These are phyloP conservation scores for Erythrobasidium yunnanense DNA, from an alignment of 768 basidiomycete species.

Conservation along the genomic window DNA sequence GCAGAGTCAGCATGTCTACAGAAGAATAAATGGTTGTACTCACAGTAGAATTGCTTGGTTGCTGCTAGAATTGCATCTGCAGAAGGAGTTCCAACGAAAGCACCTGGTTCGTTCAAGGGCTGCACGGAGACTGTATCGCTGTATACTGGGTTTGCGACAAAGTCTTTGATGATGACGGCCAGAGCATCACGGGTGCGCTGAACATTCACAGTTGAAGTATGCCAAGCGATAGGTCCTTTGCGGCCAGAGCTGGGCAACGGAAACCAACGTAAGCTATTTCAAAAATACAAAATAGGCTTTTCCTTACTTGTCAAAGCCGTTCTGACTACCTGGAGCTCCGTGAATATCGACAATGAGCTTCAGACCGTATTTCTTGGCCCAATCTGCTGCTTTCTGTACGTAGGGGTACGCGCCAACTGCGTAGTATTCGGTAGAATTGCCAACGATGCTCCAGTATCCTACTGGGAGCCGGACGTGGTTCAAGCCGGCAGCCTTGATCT, in stretches of 20 bases:
- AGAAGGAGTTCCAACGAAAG: conserved; percentile 18
- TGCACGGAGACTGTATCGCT: conserved; percentile 21
- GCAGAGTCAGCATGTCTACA: no score
- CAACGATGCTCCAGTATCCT: conserved; percentile 1
- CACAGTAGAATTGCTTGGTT: conserved; percentile 17
- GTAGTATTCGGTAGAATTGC: conserved; percentile 12
- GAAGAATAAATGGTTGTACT: no score
- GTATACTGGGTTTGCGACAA: conserved; percentile 3
- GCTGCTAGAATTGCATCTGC: conserved; percentile 23
- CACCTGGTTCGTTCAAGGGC: conserved; percentile 28
- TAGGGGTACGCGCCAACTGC: conserved; percentile 23
- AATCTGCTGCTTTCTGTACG: conserved; percentile 25
- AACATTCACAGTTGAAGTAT: conserved; percentile 9
- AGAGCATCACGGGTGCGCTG: conserved; percentile 21
- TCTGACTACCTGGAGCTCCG: conserved; percentile 29
- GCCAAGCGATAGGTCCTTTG: conserved; percentile 16
- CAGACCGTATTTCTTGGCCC: conserved; percentile 27
- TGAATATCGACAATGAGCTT: conserved; percentile 31
- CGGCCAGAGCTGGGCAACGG: conserved; percentile 6
- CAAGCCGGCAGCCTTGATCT: conserved; percentile 16
- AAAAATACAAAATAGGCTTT: neutral
- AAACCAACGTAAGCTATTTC: no score
- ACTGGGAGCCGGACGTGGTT: conserved; percentile 24
- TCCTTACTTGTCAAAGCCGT: conserved; percentile 31
- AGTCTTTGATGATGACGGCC: conserved; percentile 18